A percentile compares a stretch with the other conserved stretches of the same genome.
These are phyloP conservation scores for Lactarius hengduanensis DNA, from an alignment of 768 basidiomycete species.

Conservation along the genomic window DNA sequence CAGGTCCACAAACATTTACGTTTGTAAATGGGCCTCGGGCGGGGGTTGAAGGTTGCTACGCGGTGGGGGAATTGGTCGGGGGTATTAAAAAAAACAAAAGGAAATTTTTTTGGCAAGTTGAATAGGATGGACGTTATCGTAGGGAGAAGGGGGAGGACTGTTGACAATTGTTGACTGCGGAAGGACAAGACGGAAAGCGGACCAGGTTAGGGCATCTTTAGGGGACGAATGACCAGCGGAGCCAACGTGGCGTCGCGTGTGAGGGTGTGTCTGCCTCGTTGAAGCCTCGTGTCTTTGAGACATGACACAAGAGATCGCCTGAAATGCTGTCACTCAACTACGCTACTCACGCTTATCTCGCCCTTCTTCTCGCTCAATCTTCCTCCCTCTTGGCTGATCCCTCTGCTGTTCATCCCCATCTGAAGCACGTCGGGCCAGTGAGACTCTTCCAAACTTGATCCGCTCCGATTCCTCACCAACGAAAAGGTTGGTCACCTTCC, in stretches of 20 bases:
- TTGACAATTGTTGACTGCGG: slow-evolving; percentile 17
- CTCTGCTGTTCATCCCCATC: slow-evolving; percentile 17
- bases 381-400: slow-evolving; percentile 22
- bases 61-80: slow-evolving; percentile 5
- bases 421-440: slow-evolving; percentile 25
- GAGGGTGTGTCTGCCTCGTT: slow-evolving; percentile 21
- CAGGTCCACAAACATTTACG: slow-evolving; percentile 17
- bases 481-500: slow-evolving; percentile 24
- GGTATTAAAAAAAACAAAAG: background rate
- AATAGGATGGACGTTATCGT: slow-evolving; percentile 18
- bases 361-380: slow-evolving; percentile 19
- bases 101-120: background rate
- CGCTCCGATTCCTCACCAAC: slow-evolving; percentile 6
- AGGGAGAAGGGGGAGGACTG: slow-evolving; percentile 10
- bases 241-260: slow-evolving; percentile 4
- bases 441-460: slow-evolving; percentile 12
- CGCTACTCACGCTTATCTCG: slow-evolving; percentile 25
- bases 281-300: slow-evolving; percentile 13
- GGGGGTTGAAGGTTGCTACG: background rate
- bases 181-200: background rate
- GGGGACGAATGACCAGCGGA: background rate
- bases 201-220: slow-evolving; percentile 9
- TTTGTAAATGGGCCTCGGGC: slow-evolving; percentile 11
- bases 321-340: slow-evolving; percentile 23
- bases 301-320: background rate